Percentiles rank a stretch among this genome's conserved stretches.
These are phyloP conservation scores for Phytophthora foliorum DNA, from an alignment of 352 stramenopile genomes.

Conservation along the genomic window DNA sequence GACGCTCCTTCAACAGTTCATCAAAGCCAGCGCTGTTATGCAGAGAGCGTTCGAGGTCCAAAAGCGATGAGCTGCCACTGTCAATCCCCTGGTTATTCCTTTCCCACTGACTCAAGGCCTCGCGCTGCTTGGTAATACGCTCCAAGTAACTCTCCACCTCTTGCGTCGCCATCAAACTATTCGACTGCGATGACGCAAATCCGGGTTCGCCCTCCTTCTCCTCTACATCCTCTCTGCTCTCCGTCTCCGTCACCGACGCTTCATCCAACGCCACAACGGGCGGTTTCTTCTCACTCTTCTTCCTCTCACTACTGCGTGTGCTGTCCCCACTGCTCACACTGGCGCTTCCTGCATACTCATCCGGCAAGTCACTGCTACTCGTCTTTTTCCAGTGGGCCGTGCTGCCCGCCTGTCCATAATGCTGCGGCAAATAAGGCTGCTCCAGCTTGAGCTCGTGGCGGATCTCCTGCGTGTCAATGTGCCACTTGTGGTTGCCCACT, in stretches of 20 bases:
- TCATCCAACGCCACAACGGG: constrained; percentile 21
- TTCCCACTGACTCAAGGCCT: constrained; percentile 63
- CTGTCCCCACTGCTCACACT: constrained; percentile 6
- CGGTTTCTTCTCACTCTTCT: constrained; percentile 15
- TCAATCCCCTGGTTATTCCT: constrained; percentile 23
- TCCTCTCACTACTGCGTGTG: constrained; percentile 9
- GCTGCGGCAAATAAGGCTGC: constrained; percentile 41
- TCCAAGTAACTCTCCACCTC: constrained; percentile 65
- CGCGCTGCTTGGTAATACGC: constrained; percentile 58
- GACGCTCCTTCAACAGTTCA: constrained; percentile 31
- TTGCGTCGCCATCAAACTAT: constrained; percentile 53
- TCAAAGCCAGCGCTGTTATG: constrained; percentile 33
- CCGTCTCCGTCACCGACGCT: constrained; percentile 12
- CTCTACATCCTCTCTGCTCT: constrained; percentile 8
- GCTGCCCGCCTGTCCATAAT: constrained; percentile 26
- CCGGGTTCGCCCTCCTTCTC: constrained; percentile 1
- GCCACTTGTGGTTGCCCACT: constrained; percentile 75
- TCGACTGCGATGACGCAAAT: constrained; percentile 13
- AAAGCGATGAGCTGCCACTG: constrained; percentile 21
- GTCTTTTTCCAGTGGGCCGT: constrained; percentile 40
- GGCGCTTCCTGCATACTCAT: constrained; percentile 40
- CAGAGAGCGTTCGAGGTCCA: constrained; percentile 36
- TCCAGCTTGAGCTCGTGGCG: constrained; percentile 55
- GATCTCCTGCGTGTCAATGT: constrained; percentile 74
- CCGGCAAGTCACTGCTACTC: constrained; percentile 52